These are phyloP conservation scores for Citrus maxima DNA, from an alignment of 345 rosid species.

Conservation along the genomic window DNA sequence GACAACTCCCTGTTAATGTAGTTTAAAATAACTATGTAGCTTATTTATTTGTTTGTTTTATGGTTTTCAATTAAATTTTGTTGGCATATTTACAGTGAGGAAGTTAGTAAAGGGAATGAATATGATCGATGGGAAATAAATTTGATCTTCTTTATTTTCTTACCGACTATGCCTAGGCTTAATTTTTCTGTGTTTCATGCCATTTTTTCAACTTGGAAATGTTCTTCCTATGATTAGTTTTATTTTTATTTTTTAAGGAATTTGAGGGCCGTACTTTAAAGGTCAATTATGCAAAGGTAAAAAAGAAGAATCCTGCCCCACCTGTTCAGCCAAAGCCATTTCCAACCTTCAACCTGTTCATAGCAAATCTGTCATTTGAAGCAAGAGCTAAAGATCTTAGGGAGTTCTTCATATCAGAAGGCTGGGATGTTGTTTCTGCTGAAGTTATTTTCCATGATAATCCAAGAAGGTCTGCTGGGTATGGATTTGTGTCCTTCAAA, in stretches of 20 bases:
- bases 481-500: constrained; percentile 80
- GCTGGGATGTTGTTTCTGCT: constrained; percentile 51
- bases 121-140: neutral
- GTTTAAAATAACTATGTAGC: neutral
- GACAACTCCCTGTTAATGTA: neutral
- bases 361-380: constrained; percentile 65
- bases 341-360: constrained; percentile 60
- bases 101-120: neutral
- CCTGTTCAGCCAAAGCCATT: constrained; percentile 33
- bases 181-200: neutral
- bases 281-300: constrained; percentile 58
- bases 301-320: constrained; percentile 46
- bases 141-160: neutral
- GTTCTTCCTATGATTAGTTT: constrained; percentile 7
- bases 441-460: constrained; percentile 69
- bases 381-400: constrained; percentile 63
- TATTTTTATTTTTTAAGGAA: constrained; percentile 33
- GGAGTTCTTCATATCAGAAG: constrained; percentile 59
- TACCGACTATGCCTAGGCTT: neutral
- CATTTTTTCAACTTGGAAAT: neutral
- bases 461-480: constrained; percentile 72
- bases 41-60: neutral
- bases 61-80: neutral
- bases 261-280: constrained; percentile 63
- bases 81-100: neutral